Percentiles rank a stretch among this genome's conserved stretches.
Evolutionary conservation across 73 alveolate genomes (phyloP).

Genomic region (Paramecium biaurelia): DNA sequence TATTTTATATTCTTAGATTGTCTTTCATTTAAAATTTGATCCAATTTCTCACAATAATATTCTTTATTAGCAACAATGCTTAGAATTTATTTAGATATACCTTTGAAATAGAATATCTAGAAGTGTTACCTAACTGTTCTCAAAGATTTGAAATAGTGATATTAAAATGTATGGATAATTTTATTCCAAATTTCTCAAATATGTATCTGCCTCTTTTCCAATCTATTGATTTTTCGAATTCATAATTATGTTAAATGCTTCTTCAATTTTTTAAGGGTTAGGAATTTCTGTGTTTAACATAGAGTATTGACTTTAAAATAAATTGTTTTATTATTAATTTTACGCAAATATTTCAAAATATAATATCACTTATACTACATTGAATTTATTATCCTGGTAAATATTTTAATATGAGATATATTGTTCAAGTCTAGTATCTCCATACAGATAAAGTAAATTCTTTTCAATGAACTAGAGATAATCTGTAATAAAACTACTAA

Average conservation of each 20-base stretch:
- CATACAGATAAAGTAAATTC: background rate
- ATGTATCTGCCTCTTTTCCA: background rate
- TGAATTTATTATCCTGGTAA: background rate
- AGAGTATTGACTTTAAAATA: background rate
- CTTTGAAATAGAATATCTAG: background rate
- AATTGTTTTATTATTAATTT: background rate
- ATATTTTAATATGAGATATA: background rate
- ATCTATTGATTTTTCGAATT: background rate
- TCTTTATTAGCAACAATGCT: slow-evolving; percentile 2
- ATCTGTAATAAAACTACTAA: too few species aligned
- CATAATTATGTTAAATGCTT: background rate
- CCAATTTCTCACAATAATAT: slow-evolving; percentile 44
- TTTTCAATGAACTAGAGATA: too few species aligned
- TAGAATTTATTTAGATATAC: background rate
- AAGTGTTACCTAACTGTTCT: background rate
- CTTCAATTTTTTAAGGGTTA: background rate
- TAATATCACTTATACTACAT: background rate
- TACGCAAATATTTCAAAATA: slow-evolving; percentile 16
- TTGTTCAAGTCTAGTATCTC: background rate
- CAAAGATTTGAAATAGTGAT: background rate
- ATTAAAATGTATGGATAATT: background rate
- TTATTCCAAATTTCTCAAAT: background rate
- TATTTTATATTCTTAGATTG: background rate
- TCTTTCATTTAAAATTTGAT: background rate
- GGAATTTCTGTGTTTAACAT: background rate